Percentiles rank a stretch among this genome's conserved stretches.
Conservation (phyloP, 495 filamentous ascomycete genomes). For the Penicillium atrosanguineum region DNA sequence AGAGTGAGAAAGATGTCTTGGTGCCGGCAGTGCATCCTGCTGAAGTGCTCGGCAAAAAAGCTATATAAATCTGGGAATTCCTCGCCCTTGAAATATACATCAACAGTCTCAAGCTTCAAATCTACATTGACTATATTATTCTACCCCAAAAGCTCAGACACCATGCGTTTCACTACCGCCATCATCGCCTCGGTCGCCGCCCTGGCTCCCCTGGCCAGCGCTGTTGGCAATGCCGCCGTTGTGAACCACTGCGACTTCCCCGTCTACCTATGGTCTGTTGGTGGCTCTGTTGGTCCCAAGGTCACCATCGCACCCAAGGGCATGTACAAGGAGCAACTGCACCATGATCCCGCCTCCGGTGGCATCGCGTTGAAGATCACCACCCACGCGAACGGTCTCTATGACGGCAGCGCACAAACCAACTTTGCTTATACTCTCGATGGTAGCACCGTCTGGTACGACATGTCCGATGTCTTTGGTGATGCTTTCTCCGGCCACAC, state of each 20-base stretch:
- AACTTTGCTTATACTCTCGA: conserved; percentile 56
- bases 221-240: conserved; percentile 52
- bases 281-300: conserved; percentile 36
- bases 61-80: not conserved
- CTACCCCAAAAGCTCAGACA: not conserved
- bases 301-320: conserved; percentile 38
- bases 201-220: conserved; percentile 32
- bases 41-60: not conserved
- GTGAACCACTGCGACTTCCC: conserved; percentile 47
- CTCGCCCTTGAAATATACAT: not conserved
- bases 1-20: not conserved
- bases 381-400: conserved; percentile 46
- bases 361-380: conserved; percentile 58
- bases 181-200: conserved; percentile 23
- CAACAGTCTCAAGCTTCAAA: not conserved
- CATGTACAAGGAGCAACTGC: conserved; percentile 40
- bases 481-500: conserved; percentile 50
- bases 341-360: conserved; percentile 48
- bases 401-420: conserved; percentile 50
- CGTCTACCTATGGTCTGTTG: conserved; percentile 59
- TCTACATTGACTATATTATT: not conserved
- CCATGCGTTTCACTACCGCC: conserved; percentile 33
- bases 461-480: conserved; percentile 55
- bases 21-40: not conserved
- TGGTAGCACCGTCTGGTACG: conserved; percentile 51